Percentiles rank a stretch among this genome's conserved stretches.
phyloP scores from a whole-genome alignment of 78 protist genomes.

The Dictyostelium brefeldianum region DNA sequence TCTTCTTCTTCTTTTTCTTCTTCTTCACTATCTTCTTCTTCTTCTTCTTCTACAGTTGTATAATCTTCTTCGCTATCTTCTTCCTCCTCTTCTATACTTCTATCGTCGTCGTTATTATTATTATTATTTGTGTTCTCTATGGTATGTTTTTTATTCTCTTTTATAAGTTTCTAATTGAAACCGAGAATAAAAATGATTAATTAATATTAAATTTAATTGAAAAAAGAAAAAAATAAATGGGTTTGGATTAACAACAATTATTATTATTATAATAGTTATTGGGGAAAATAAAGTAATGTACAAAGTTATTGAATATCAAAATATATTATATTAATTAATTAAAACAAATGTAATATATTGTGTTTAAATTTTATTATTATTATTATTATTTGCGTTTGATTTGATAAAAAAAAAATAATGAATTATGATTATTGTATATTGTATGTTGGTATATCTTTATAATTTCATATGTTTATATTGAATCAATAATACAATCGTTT shows the following conservation, averaged over 20 bases:
- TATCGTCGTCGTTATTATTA: neutral
- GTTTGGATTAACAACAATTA: neutral
- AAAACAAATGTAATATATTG: too few species aligned
- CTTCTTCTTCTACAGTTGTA: neutral
- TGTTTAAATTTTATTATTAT: too few species aligned
- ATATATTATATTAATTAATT: too few species aligned
- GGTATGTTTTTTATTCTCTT: constrained; percentile 33
- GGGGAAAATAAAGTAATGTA: too few species aligned
- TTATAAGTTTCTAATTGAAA: constrained; percentile 25
- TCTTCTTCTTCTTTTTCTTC: neutral
- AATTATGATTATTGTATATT: too few species aligned
- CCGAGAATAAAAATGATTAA: constrained; percentile 44
- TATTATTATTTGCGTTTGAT: too few species aligned
- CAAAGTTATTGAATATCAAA: too few species aligned
- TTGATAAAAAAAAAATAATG: too few species aligned
- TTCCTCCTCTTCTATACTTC: neutral
- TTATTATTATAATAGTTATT: too few species aligned
- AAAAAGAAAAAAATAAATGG: neutral
- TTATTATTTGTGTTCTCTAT: constrained; percentile 15
- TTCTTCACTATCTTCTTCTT: neutral
- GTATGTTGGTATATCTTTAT: too few species aligned
- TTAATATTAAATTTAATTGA: neutral
- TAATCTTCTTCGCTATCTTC: neutral
- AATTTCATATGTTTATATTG: too few species aligned
- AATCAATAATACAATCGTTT: too few species aligned